phyloP scores from a whole-genome alignment of 495 filamentous ascomycete genomes.

The Hypoxylon perforatum region DNA sequence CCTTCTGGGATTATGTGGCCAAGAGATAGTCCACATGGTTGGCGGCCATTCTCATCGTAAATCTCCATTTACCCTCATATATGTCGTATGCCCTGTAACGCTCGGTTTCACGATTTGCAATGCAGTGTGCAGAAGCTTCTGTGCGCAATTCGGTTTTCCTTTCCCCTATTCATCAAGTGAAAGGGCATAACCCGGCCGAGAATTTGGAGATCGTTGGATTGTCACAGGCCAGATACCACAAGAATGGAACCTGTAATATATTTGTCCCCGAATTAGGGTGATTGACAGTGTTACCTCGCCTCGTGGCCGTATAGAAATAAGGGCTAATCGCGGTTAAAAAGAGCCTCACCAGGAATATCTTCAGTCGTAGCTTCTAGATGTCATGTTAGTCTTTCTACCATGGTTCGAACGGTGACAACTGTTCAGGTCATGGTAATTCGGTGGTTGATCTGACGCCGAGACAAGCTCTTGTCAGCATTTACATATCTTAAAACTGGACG shows the following conservation, averaged over 20 bases:
- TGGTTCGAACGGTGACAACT: slow-evolving; percentile 7
- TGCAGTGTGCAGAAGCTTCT: slow-evolving; percentile 14
- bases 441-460: slow-evolving; percentile 27
- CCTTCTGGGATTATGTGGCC: slow-evolving; percentile 19
- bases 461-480: background rate
- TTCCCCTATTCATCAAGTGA: slow-evolving; percentile 2
- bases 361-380: slow-evolving; percentile 4
- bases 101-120: background rate
- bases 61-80: slow-evolving; percentile 21
- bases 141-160: slow-evolving; percentile 2
- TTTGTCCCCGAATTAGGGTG: slow-evolving; percentile 24
- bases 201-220: slow-evolving; percentile 9
- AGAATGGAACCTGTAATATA: slow-evolving; percentile 34
- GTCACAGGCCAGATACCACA: slow-evolving; percentile 7
- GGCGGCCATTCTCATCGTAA: slow-evolving; percentile 20
- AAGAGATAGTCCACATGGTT: slow-evolving; percentile 32
- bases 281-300: slow-evolving; percentile 39
- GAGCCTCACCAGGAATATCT: slow-evolving; percentile 26
- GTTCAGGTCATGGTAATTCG: slow-evolving; percentile 19
- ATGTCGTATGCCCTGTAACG: slow-evolving; percentile 23
- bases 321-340: slow-evolving; percentile 35
- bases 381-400: slow-evolving; percentile 7
- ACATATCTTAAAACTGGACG: background rate
- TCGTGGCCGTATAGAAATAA: slow-evolving; percentile 26
- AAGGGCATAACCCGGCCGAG: background rate